phyloP scores from a whole-genome alignment of 495 filamentous ascomycete species.

The Neurospora tetrasperma region DNA sequence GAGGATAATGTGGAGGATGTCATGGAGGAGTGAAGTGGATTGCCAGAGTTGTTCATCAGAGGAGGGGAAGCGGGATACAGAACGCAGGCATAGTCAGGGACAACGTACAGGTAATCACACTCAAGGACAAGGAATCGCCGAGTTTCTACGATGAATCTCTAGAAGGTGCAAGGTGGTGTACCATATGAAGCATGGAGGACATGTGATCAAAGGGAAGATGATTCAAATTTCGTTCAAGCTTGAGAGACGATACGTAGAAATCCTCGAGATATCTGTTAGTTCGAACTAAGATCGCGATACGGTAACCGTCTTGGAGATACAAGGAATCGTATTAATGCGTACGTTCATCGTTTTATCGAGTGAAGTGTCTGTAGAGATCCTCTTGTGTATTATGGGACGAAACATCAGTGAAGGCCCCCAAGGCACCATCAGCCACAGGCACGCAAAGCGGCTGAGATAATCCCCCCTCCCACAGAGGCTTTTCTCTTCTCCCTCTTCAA shows the following conservation, averaged over 20 bases:
- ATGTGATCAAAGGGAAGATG: background rate
- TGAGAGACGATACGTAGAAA: background rate
- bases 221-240: background rate
- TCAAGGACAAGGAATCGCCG: background rate
- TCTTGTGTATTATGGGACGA: background rate
- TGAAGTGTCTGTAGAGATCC: background rate
- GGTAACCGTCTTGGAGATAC: background rate
- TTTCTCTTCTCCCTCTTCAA: background rate
- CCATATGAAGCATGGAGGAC: background rate
- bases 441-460: background rate
- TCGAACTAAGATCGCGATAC: background rate
- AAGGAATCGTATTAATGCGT: background rate
- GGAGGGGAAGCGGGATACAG: background rate
- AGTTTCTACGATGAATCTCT: background rate
- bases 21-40: background rate
- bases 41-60: background rate
- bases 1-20: background rate
- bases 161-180: fast-evolving
- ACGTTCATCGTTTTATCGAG: background rate
- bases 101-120: background rate
- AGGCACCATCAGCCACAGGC: background rate
- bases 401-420: background rate
- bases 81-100: background rate
- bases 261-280: background rate
- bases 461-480: background rate